Percentiles rank a stretch among this genome's conserved stretches.
Conservation (phyloP, 805 yeast species). For the Cyberlindnera maclurae region DNA sequence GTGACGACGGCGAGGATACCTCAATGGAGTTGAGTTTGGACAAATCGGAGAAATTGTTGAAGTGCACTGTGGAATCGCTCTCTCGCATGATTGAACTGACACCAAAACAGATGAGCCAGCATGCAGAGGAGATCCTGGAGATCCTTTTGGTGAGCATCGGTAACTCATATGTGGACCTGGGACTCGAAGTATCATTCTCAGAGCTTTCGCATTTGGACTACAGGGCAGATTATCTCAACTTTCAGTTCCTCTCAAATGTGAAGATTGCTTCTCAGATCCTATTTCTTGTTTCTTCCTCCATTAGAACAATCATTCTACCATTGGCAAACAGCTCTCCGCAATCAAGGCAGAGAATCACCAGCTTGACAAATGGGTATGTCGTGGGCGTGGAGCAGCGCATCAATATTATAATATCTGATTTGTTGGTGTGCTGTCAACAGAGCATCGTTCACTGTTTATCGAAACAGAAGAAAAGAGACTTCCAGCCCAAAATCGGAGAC, state of each 20-base stretch:
- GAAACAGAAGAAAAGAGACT: slow-evolving; percentile 74
- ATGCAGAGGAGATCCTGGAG: slow-evolving; percentile 60
- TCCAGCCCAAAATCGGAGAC: slow-evolving; percentile 33
- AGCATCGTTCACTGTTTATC: slow-evolving; percentile 45
- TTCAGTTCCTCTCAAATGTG: slow-evolving; percentile 43
- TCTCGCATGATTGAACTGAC: slow-evolving; percentile 70
- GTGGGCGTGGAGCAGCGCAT: slow-evolving; percentile 57
- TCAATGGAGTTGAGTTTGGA: slow-evolving; percentile 28
- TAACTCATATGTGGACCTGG: slow-evolving; percentile 64
- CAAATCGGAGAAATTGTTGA: slow-evolving; percentile 56
- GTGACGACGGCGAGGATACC: slow-evolving; percentile 14
- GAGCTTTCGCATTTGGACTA: slow-evolving; percentile 32
- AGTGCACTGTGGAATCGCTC: slow-evolving; percentile 68
- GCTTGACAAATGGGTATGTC: slow-evolving; percentile 53
- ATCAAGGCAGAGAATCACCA: slow-evolving; percentile 51
- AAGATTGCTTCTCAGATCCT: slow-evolving; percentile 52
- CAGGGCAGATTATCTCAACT: slow-evolving; percentile 28
- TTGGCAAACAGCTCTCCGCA: slow-evolving; percentile 55
- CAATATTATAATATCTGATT: slow-evolving; percentile 54
- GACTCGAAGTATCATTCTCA: slow-evolving; percentile 62
- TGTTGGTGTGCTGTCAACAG: slow-evolving; percentile 44
- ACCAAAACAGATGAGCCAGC: slow-evolving; percentile 53
- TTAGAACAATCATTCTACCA: slow-evolving; percentile 70
- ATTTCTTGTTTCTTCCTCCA: slow-evolving; percentile 60
- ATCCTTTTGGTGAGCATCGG: slow-evolving; percentile 65